phyloP scores from a whole-genome alignment of 1,284 basidiomycete genomes.

The Ustilago sp. region DNA sequence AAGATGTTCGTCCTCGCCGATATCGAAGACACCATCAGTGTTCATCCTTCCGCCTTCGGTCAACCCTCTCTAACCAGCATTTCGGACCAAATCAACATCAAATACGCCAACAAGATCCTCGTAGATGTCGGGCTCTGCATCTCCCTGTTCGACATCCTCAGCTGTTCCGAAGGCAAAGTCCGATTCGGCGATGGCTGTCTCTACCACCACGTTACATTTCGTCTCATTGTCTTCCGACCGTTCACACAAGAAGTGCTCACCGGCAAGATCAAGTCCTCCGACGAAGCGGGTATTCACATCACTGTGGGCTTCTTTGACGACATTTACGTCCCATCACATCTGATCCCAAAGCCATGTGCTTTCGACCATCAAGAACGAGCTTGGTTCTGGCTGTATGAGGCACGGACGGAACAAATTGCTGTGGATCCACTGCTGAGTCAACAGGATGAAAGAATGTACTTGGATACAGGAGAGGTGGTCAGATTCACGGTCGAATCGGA shows the following conservation, averaged over 20 bases:
- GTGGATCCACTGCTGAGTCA: conserved; percentile 48
- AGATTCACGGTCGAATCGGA: conserved; percentile 88
- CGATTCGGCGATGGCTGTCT: conserved; percentile 93
- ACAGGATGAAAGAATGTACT: conserved; percentile 81
- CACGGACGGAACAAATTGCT: conserved; percentile 60
- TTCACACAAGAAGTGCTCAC: conserved; percentile 90
- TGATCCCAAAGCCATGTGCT: conserved; percentile 79
- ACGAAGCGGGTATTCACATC: conserved; percentile 78
- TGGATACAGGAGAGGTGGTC: conserved; percentile 84
- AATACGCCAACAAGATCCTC: conserved; percentile 93
- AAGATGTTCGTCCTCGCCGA: conserved; percentile 62
- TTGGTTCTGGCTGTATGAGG: conserved; percentile 70
- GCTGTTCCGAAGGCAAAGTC: conserved; percentile 89
- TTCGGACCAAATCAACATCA: conserved; percentile 84
- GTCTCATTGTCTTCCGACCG: conserved; percentile 90
- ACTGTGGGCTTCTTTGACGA: conserved; percentile 94
- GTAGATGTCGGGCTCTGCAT: conserved; percentile 91
- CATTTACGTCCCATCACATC: conserved; percentile 79
- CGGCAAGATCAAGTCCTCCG: conserved; percentile 81
- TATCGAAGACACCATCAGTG: conserved; percentile 78
- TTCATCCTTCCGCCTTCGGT: conserved; percentile 81
- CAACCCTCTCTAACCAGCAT: conserved; percentile 79
- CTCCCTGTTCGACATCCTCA: conserved; percentile 85
- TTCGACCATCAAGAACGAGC: conserved; percentile 73
- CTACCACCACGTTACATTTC: conserved; percentile 94